These are phyloP conservation scores for Cladosporium sp. DNA, from an alignment of 2,329 filamentous ascomycete species.

Conservation along the genomic window DNA sequence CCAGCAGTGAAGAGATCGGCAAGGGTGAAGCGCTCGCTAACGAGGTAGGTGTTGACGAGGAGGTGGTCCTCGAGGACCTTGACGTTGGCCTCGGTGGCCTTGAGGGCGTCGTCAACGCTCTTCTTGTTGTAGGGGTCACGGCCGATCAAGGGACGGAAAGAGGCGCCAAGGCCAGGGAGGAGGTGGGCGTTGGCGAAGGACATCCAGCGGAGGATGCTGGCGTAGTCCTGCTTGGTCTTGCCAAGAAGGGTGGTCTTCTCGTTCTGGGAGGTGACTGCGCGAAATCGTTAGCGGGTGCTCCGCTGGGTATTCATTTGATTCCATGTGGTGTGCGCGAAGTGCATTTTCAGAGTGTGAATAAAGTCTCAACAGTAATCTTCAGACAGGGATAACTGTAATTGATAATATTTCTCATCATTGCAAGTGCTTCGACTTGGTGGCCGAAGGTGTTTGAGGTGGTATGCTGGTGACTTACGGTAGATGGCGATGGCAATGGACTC, in stretches of 20 bases:
- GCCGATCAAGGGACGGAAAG: constrained; percentile 86
- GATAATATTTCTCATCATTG: constrained; percentile 68
- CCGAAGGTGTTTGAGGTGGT: background rate
- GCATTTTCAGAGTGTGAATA: constrained; percentile 75
- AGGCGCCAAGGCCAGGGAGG: constrained; percentile 69
- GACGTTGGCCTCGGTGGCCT: constrained; percentile 67
- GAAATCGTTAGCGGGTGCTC: constrained; percentile 21
- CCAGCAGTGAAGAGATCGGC: constrained; percentile 85
- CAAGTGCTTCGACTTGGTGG: constrained; percentile 19
- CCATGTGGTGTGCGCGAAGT: constrained; percentile 1
- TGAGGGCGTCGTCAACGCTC: constrained; percentile 77
- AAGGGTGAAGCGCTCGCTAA: constrained; percentile 95
- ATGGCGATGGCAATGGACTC: constrained; percentile 95
- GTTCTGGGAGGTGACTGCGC: constrained; percentile 93
- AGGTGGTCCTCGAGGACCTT: constrained; percentile 83
- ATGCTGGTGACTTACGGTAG: constrained; percentile 73
- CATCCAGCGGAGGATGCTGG: constrained; percentile 97
- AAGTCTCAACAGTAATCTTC: constrained; percentile 86
- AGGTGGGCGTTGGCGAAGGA: constrained; percentile 93
- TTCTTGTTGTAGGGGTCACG: constrained; percentile 95
- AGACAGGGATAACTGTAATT: constrained; percentile 97
- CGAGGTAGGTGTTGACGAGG: constrained; percentile 90
- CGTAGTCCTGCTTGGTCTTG: constrained; percentile 99
- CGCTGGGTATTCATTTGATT: background rate
- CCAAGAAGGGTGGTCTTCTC: constrained; percentile 99